These are phyloP conservation scores for Globisporangium lucens DNA, from an alignment of 352 stramenopile species.

Conservation along the genomic window DNA sequence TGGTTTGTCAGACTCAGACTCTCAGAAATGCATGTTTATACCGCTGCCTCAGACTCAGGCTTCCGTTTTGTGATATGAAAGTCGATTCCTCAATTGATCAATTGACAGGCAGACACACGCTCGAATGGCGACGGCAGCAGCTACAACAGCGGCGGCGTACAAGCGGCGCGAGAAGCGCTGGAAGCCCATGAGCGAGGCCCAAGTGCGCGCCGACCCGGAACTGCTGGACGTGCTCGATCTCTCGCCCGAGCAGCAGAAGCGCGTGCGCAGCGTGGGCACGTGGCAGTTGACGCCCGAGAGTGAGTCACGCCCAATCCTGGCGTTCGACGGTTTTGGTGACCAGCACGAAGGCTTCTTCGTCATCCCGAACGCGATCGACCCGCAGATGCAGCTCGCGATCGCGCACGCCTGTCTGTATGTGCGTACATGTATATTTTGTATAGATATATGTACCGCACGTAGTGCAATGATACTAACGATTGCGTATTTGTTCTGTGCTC, in stretches of 20 bases:
- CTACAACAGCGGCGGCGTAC: slow-evolving; percentile 35
- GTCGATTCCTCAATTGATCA: background rate
- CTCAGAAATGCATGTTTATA: background rate
- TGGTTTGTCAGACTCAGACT: background rate
- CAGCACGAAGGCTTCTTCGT: slow-evolving; percentile 63
- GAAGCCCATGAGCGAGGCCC: slow-evolving; percentile 33
- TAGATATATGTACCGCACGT: background rate
- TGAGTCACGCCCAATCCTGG: slow-evolving; percentile 37
- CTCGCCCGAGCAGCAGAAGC: slow-evolving; percentile 24
- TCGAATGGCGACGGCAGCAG: slow-evolving; percentile 6
- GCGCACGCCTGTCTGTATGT: slow-evolving; percentile 58
- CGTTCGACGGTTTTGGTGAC: slow-evolving; percentile 42
- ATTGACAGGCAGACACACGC: background rate
- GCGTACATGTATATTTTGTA: slow-evolving; percentile 8
- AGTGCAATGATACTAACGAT: background rate
- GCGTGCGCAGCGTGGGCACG: slow-evolving; percentile 32
- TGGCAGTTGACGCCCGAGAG: slow-evolving; percentile 30
- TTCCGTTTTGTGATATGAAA: too few relatives aligned
- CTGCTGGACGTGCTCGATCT: slow-evolving; percentile 45
- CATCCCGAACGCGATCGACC: slow-evolving; percentile 55
- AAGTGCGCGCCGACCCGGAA: slow-evolving; percentile 26
- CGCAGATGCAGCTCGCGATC: slow-evolving; percentile 45
- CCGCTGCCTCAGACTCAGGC: slow-evolving; percentile 5
- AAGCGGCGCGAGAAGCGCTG: slow-evolving; percentile 78
- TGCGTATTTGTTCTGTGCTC: background rate